A percentile compares a stretch with the other conserved stretches of the same genome.
These are phyloP conservation scores for Aspergillus affinis DNA, from an alignment of 495 filamentous ascomycete genomes.

Conservation along the genomic window DNA sequence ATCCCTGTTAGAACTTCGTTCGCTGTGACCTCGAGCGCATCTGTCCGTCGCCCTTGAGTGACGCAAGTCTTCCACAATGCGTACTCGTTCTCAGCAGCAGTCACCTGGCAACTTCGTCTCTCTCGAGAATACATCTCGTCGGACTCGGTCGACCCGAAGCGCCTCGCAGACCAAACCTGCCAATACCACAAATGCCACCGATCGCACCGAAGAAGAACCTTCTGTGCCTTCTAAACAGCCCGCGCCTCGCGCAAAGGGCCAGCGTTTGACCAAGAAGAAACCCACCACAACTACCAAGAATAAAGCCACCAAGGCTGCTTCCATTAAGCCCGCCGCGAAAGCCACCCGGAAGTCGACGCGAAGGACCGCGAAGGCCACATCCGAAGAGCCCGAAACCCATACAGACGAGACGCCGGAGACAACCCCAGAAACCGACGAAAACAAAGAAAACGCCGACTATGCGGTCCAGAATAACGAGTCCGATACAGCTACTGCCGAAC, in stretches of 20 bases:
- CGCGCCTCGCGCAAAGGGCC: slow-evolving; percentile 14
- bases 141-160: slow-evolving; percentile 19
- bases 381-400: slow-evolving; percentile 3
- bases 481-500: not conserved
- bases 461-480: not conserved
- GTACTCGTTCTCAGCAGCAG: slow-evolving; percentile 26
- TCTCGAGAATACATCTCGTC: slow-evolving; percentile 22
- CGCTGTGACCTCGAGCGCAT: not conserved
- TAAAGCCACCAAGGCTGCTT: slow-evolving; percentile 10
- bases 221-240: slow-evolving; percentile 16
- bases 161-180: slow-evolving; percentile 10
- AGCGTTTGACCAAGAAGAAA: slow-evolving; percentile 18
- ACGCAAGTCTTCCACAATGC: slow-evolving; percentile 19
- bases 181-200: not conserved
- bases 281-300: slow-evolving; percentile 1
- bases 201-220: not conserved
- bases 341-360: slow-evolving; percentile 9
- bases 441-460: not conserved
- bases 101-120: slow-evolving; percentile 27
- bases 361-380: not conserved
- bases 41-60: not conserved
- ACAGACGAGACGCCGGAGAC: not conserved
- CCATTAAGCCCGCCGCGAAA: slow-evolving; percentile 10
- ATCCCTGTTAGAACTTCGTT: not conserved
- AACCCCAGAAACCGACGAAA: not conserved